phyloP scores from a whole-genome alignment of 2,329 filamentous ascomycete genomes.

The Fusarium subglutinans region DNA sequence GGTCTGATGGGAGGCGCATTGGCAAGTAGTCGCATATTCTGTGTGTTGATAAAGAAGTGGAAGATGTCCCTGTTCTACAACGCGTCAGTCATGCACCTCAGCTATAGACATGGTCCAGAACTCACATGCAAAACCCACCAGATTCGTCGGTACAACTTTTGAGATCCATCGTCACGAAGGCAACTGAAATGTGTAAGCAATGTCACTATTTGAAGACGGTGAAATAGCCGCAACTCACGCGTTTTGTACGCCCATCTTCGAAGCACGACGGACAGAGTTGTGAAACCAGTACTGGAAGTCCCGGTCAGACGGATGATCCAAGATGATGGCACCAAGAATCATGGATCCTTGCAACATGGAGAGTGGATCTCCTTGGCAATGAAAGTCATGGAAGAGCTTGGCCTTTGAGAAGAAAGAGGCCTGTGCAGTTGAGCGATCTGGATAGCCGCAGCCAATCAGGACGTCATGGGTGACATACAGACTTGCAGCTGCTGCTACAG shows the following conservation, averaged over 20 bases:
- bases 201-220: fast-evolving
- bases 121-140: slow-evolving; percentile 34
- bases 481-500: background rate
- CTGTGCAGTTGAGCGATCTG: slow-evolving; percentile 11
- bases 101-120: too few species aligned
- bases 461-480: slow-evolving; percentile 5
- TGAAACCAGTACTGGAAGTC: slow-evolving; percentile 36
- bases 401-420: slow-evolving; percentile 27
- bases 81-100: too few species aligned
- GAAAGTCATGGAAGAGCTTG: slow-evolving; percentile 30
- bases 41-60: slow-evolving; percentile 13
- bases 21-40: background rate
- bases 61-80: slow-evolving; percentile 14
- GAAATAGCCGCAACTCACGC: background rate
- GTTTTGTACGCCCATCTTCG: slow-evolving; percentile 2
- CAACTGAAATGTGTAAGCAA: background rate
- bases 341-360: slow-evolving; percentile 25
- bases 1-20: background rate
- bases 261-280: slow-evolving; percentile 22
- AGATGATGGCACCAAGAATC: slow-evolving; percentile 8
- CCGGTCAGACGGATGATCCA: slow-evolving; percentile 19
- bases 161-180: background rate
- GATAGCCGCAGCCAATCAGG: slow-evolving; percentile 19
- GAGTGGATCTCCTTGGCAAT: slow-evolving; percentile 3
- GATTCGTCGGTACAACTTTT: slow-evolving; percentile 18